Percentiles rank a stretch among this genome's conserved stretches.
Conservation (phyloP, 345 rosid genomes). For the Chamaenerion angustifolium region DNA sequence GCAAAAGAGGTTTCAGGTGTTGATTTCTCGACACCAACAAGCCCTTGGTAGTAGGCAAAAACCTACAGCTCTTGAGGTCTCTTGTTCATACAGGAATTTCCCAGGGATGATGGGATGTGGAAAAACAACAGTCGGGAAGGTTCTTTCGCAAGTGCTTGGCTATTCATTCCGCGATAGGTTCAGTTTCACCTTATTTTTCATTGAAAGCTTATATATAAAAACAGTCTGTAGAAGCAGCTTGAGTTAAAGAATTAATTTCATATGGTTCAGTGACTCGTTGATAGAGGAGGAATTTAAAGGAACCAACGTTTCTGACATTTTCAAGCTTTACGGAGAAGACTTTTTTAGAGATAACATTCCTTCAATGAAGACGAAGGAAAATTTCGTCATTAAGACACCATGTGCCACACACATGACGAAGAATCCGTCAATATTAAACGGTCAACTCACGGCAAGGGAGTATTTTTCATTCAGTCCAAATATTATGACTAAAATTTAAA, state of each 20-base stretch:
- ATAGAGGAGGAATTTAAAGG: constrained; percentile 55
- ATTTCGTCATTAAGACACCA: too few species aligned
- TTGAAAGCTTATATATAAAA: not conserved
- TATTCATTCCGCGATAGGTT: constrained; percentile 86
- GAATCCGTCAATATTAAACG: too few species aligned
- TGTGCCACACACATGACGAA: too few species aligned
- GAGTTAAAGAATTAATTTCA: not conserved
- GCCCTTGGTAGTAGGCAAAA: constrained; percentile 13
- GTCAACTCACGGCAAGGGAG: too few species aligned
- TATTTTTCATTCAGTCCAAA: too few species aligned
- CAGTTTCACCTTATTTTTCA: constrained; percentile 8
- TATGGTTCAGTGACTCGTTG: too few species aligned
- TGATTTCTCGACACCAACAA: constrained; percentile 28
- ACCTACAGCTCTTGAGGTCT: constrained; percentile 21
- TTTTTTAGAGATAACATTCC: constrained; percentile 75
- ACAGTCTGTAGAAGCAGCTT: not conserved
- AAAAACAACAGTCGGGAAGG: constrained; percentile 82
- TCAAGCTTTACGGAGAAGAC: constrained; percentile 61
- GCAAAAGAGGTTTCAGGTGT: constrained; percentile 19
- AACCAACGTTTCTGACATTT: constrained; percentile 65
- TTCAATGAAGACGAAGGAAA: too few species aligned
- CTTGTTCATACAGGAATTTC: constrained; percentile 28
- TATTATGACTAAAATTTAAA: too few species aligned
- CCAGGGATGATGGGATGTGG: constrained; percentile 99
- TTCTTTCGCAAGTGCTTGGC: constrained; percentile 55